These are phyloP conservation scores for Ustilago trichophora DNA, from an alignment of 1,284 basidiomycete species.

Conservation along the genomic window DNA sequence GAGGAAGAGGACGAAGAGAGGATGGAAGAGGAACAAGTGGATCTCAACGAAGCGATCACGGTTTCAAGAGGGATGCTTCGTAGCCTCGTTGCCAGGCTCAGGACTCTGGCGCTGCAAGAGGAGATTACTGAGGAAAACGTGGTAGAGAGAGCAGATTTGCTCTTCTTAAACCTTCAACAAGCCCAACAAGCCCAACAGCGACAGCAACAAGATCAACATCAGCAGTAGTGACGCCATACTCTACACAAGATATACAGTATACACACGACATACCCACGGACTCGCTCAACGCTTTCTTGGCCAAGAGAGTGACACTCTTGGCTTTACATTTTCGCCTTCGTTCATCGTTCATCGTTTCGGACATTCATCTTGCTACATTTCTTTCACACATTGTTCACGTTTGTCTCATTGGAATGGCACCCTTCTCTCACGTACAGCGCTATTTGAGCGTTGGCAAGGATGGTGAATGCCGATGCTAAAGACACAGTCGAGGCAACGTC, in stretches of 20 bases:
- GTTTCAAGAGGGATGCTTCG: slow-evolving; percentile 48
- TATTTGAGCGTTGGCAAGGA: background rate
- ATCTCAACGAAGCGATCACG: slow-evolving; percentile 42
- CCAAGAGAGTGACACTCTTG: too few relatives aligned
- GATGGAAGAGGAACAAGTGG: slow-evolving; percentile 9
- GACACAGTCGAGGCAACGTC: background rate
- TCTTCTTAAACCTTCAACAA: slow-evolving; percentile 40
- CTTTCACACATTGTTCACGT: background rate
- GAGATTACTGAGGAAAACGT: slow-evolving; percentile 58
- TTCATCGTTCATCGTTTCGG: slow-evolving; percentile 2
- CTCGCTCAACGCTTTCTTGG: too few relatives aligned
- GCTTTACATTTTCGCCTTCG: slow-evolving; percentile 1
- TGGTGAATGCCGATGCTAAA: too few relatives aligned
- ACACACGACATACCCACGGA: slow-evolving; percentile 7
- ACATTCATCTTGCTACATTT: slow-evolving; percentile 3
- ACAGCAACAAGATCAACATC: slow-evolving; percentile 9
- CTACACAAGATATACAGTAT: background rate
- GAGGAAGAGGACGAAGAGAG: slow-evolving; percentile 19
- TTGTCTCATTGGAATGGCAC: slow-evolving; percentile 14
- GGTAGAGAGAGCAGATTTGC: slow-evolving; percentile 50
- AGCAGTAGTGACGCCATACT: slow-evolving; percentile 7
- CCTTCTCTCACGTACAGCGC: background rate
- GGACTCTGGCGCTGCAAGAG: slow-evolving; percentile 44
- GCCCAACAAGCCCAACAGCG: slow-evolving; percentile 22
- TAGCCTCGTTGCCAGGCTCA: slow-evolving; percentile 51